A percentile compares a stretch with the other conserved stretches of the same genome.
phyloP scores from a whole-genome alignment of 129 eudicot species.

The Flaveria robusta region DNA sequence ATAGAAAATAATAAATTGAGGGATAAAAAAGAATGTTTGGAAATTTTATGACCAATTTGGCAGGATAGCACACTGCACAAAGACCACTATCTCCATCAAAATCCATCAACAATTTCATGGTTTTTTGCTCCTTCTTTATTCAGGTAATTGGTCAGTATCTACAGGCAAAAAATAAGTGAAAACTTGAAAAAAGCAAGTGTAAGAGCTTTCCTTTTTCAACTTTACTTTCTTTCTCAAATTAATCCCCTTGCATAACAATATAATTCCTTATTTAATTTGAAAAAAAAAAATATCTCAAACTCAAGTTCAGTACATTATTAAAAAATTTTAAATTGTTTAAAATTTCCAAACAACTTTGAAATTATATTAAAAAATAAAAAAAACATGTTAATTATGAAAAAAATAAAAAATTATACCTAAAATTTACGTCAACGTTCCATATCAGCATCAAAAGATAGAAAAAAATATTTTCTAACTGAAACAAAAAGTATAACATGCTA shows the following conservation, averaged over 20 bases:
- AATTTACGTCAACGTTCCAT: too few species aligned
- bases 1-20: not conserved
- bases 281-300: too few species aligned
- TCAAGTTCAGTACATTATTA: too few species aligned
- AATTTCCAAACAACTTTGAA: not conserved
- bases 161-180: slow-evolving; percentile 23
- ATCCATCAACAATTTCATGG: slow-evolving; percentile 30
- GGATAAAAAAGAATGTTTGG: slow-evolving; percentile 9
- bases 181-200: slow-evolving; percentile 14
- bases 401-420: too few species aligned
- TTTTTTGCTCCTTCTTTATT: slow-evolving; percentile 32
- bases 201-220: slow-evolving; percentile 21
- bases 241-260: not conserved
- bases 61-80: slow-evolving; percentile 44
- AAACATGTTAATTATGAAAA: too few species aligned
- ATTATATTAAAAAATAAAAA: too few species aligned
- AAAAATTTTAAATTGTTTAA: not conserved
- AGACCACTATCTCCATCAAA: slow-evolving; percentile 38
- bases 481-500: too few species aligned
- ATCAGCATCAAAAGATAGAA: too few species aligned
- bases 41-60: slow-evolving; percentile 31
- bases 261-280: not conserved
- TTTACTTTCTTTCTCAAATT: slow-evolving; percentile 10
- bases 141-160: slow-evolving; percentile 38
- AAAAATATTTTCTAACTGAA: too few species aligned